Base-by-base conservation (phyloP, 2,329 filamentous ascomycete species). In the Calonectria fujianensis region DNA sequence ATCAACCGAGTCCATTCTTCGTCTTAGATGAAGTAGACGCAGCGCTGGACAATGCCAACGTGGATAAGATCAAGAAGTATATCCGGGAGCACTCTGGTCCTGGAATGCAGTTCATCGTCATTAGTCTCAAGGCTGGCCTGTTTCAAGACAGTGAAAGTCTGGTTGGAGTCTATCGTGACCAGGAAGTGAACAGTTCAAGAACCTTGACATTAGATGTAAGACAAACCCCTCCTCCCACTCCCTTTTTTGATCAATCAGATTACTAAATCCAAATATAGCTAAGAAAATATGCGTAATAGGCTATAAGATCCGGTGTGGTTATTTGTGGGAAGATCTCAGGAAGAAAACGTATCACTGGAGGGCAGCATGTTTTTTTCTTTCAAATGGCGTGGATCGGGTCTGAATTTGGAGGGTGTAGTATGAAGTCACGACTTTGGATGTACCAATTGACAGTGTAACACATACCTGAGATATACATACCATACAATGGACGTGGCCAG, bases 101-200 rank as follows among this genome's bases (percentile, higher is more conserved):
- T 1, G 97, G 97, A 18, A 98, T 98, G 96, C 97, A 99, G 85
- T 99, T 99, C 80, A 97, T 99, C 75, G 97, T 99, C 79, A 99
- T 99, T 85, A 96, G 93, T 87, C 90, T 99, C 84, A 99, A 99
- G 90, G 94, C 96, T 0, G 96, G 96, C 1, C 89, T 99, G 72
- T 99, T 98, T 87, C 96, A 99, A 86, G 95, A 97, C 85, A 98
- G 95, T 82, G 96, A 99, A 89, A 97, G 96, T 75, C 85, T 99
- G 80, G 96, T 99, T 6, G 97, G 97, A 67, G 96, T 99, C 14
- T 98, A 98, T 88, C 91, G 97, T 78, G 97, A 99, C 83, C 97
- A 99, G 87, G 93, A 93, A 72, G 95, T 95, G 73, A 99, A 98
- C 86, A 97, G 94, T 82, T 97, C 94, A 80, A 94, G 95, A 86